Percentiles rank a stretch among this genome's conserved stretches.
These are phyloP conservation scores for Xeromyces bisporus DNA, from an alignment of 495 filamentous ascomycete genomes.

Conservation along the genomic window DNA sequence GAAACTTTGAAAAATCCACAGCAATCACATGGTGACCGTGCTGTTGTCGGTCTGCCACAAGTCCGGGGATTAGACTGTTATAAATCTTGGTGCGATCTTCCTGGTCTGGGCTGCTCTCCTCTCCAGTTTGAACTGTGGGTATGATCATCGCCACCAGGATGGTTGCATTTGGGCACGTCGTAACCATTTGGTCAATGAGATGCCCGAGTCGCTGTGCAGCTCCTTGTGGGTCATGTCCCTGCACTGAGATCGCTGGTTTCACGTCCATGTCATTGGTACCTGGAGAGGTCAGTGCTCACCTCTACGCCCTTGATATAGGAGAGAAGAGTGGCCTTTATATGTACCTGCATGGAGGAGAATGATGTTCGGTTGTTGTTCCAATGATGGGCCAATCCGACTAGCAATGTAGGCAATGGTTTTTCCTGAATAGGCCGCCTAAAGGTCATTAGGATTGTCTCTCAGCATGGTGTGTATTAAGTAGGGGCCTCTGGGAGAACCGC, in stretches of 20 bases:
- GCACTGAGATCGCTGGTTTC: neutral
- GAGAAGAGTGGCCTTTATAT: no score
- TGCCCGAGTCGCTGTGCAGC: neutral
- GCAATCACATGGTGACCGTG: neutral
- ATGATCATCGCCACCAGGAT: constrained; percentile 22
- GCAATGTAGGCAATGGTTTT: neutral
- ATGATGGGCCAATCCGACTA: neutral
- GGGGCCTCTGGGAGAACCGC: no score
- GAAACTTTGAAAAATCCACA: neutral
- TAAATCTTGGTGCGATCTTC: neutral
- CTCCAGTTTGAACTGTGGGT: constrained; percentile 1
- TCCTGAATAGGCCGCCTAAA: neutral
- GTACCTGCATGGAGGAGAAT: constrained; percentile 7
- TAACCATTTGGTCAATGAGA: constrained; percentile 15
- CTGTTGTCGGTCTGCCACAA: neutral
- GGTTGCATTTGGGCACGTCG: constrained; percentile 14
- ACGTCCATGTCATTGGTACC: neutral
- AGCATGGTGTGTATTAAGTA: no score
- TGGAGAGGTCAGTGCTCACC: no score
- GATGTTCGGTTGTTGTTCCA: constrained; percentile 2
- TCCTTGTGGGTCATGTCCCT: neutral
- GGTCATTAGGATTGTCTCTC: no score
- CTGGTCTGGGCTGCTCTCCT: no score
- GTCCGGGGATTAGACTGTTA: neutral
- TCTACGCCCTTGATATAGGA: no score